Evolutionary conservation across 768 basidiomycete species (phyloP).

Genomic region (Mycena vitilis): DNA sequence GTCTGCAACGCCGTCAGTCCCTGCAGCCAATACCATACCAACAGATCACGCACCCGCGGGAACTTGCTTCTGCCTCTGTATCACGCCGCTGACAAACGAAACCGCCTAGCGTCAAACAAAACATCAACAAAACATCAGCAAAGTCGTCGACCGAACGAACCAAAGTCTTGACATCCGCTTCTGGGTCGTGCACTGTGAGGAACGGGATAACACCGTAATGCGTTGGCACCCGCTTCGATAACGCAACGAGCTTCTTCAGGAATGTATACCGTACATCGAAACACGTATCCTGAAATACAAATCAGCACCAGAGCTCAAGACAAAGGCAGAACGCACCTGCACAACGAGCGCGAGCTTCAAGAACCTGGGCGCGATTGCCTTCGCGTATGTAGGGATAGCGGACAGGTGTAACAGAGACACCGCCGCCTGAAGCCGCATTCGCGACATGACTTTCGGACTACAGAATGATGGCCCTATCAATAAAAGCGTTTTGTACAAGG

Average conservation of each 20-base stretch:
- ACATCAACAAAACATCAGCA: conserved; percentile 13
- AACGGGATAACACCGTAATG: conserved; percentile 89
- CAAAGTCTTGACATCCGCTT: conserved; percentile 77
- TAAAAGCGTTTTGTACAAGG: neutral
- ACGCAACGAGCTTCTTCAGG: conserved; percentile 75
- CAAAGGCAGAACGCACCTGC: conserved; percentile 62
- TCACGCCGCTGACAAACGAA: conserved; percentile 64
- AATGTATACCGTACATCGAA: conserved; percentile 87
- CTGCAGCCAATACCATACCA: neutral
- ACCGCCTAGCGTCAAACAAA: conserved; percentile 54
- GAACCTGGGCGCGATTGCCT: conserved; percentile 70
- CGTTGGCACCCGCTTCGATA: conserved; percentile 70
- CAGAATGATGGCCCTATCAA: neutral
- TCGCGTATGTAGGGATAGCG: conserved; percentile 66
- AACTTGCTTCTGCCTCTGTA: conserved; percentile 50
- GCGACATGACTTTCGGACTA: conserved; percentile 74
- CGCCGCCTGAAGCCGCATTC: conserved; percentile 87
- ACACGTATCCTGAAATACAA: conserved; percentile 75
- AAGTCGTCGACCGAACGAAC: conserved; percentile 51
- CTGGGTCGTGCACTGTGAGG: conserved; percentile 92
- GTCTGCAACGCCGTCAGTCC: conserved; percentile 46
- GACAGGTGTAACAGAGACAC: conserved; percentile 84
- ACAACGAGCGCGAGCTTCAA: conserved; percentile 75
- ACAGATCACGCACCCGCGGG: conserved; percentile 50
- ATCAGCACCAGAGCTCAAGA: neutral